These are phyloP conservation scores for Dipteronia dyeriana DNA, from an alignment of 345 rosid genomes.

Conservation along the genomic window DNA sequence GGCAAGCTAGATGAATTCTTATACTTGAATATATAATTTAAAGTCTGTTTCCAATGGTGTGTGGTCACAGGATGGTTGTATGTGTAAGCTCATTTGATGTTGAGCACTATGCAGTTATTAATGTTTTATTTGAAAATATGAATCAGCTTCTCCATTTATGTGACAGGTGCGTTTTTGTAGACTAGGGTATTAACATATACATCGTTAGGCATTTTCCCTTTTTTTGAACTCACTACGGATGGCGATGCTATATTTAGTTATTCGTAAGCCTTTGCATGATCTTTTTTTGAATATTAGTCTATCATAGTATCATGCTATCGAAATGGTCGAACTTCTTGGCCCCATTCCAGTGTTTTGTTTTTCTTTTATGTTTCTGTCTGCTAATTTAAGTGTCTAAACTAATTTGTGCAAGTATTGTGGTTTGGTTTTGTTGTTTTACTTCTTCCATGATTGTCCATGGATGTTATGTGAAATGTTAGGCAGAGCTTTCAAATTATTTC, in stretches of 20 bases:
- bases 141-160: not conserved
- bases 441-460: not conserved
- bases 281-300: not conserved
- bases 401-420: not conserved
- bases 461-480: not conserved
- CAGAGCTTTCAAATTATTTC: not conserved
- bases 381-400: not conserved
- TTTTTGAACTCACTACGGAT: not conserved
- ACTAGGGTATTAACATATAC: not conserved
- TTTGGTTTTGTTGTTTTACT: conserved; percentile 7
- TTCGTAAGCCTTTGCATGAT: not conserved
- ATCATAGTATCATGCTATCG: not conserved
- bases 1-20: conserved; percentile 20
- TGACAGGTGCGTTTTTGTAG: not conserved
- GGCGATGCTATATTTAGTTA: conserved; percentile 2
- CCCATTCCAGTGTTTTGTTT: not conserved
- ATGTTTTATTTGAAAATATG: not conserved
- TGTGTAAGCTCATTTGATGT: not conserved
- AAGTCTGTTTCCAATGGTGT: not conserved
- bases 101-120: not conserved
- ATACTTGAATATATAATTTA: not conserved
- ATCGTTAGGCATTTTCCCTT: not conserved
- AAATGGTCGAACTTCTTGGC: not conserved
- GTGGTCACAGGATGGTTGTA: conserved; percentile 6
- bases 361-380: not conserved